phyloP scores from a whole-genome alignment of 768 basidiomycete genomes.

The Phanerodontia chrysosporium region DNA sequence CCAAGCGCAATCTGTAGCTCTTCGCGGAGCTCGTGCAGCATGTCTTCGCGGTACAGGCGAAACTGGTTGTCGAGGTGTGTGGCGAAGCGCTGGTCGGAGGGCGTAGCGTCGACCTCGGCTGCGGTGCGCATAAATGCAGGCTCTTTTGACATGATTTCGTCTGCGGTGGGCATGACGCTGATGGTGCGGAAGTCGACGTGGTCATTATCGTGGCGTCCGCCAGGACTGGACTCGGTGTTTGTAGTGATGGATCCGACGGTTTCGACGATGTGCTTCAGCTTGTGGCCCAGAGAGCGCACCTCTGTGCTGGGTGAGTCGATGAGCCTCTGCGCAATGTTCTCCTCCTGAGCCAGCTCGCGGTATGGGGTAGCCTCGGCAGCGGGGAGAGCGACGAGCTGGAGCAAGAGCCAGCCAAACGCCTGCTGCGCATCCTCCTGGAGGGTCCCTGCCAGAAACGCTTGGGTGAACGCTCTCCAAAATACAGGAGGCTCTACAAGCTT shows the following conservation, averaged over 20 bases:
- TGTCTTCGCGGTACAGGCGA: constrained; percentile 59
- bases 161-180: constrained; percentile 58
- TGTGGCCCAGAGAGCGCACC: constrained; percentile 28
- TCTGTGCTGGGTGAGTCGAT: constrained; percentile 21
- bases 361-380: constrained; percentile 31
- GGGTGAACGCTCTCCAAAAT: constrained; percentile 36
- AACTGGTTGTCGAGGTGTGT: constrained; percentile 65
- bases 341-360: constrained; percentile 33
- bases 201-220: constrained; percentile 71
- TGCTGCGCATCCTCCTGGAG: constrained; percentile 29
- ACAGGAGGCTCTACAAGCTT: constrained; percentile 46
- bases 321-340: constrained; percentile 24
- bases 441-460: constrained; percentile 14
- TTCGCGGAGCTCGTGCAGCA: constrained; percentile 54
- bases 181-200: constrained; percentile 56
- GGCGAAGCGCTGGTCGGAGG: constrained; percentile 33
- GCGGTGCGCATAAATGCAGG: constrained; percentile 46
- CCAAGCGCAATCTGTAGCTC: constrained; percentile 41
- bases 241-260: constrained; percentile 21
- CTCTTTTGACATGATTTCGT: constrained; percentile 46
- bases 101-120: constrained; percentile 36
- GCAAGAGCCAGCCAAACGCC: constrained; percentile 44
- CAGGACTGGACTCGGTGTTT: constrained; percentile 36
- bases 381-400: constrained; percentile 41
- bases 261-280: constrained; percentile 37